A percentile compares a stretch with the other conserved stretches of the same genome.
phyloP scores from a whole-genome alignment of 768 basidiomycete species.

The Boletus reticulatus region DNA sequence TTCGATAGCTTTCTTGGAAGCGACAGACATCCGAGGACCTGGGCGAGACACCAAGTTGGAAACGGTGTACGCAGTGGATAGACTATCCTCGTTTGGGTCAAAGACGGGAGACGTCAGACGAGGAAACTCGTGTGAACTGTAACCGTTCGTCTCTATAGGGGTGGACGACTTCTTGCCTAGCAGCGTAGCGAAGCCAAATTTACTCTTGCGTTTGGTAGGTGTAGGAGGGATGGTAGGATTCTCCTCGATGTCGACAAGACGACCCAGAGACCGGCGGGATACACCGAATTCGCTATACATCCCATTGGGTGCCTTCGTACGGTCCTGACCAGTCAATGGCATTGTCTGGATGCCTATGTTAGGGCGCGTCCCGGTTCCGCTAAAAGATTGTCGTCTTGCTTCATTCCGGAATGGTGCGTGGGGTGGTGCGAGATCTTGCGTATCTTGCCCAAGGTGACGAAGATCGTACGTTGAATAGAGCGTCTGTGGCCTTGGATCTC shows the following conservation, averaged over 20 bases:
- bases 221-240: conserved; percentile 30
- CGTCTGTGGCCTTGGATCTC: conserved; percentile 60
- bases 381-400: conserved; percentile 71
- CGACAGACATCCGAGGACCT: conserved; percentile 57
- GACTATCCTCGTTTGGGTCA: conserved; percentile 49
- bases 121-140: conserved; percentile 47
- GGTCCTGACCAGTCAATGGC: conserved; percentile 39
- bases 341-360: conserved; percentile 51
- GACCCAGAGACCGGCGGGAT: conserved; percentile 57
- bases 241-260: conserved; percentile 32
- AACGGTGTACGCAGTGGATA: conserved; percentile 45
- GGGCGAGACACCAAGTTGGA: conserved; percentile 49
- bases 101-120: conserved; percentile 41
- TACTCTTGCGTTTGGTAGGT: conserved; percentile 65
- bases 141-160: conserved; percentile 31
- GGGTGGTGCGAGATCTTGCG: conserved; percentile 56
- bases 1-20: conserved; percentile 70
- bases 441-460: conserved; percentile 42
- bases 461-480: conserved; percentile 61
- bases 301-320: conserved; percentile 33
- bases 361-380: conserved; percentile 60
- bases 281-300: conserved; percentile 74
- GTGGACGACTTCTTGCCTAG: conserved; percentile 54
- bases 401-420: conserved; percentile 65
- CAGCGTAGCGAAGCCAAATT: conserved; percentile 64